A percentile compares a stretch with the other conserved stretches of the same genome.
These are phyloP conservation scores for Discostella stelligera DNA, from an alignment of 352 stramenopile genomes.

Conservation along the genomic window DNA sequence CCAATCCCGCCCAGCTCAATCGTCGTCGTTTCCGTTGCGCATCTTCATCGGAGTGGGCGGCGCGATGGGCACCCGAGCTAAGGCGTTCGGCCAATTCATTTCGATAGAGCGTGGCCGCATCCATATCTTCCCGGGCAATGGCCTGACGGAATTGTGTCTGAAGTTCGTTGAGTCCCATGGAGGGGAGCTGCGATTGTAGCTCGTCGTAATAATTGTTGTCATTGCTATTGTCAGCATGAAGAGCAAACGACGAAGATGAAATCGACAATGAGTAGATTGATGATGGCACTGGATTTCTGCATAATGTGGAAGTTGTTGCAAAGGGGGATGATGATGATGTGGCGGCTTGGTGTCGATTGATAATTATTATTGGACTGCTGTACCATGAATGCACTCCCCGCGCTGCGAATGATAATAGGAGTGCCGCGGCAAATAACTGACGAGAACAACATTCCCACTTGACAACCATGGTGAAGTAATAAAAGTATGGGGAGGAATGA, in stretches of 20 bases:
- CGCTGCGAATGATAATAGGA: too few relatives aligned
- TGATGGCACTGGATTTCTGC: not conserved
- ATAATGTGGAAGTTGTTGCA: not conserved
- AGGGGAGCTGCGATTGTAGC: conserved; percentile 31
- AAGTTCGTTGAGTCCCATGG: conserved; percentile 80
- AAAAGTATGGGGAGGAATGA: too few relatives aligned
- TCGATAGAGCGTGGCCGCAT: conserved; percentile 56
- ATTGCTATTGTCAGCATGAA: not conserved
- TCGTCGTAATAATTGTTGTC: conserved; percentile 17
- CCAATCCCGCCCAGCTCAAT: conserved; percentile 74
- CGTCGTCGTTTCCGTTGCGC: conserved; percentile 26
- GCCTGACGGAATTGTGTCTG: conserved; percentile 74
- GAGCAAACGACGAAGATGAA: not conserved
- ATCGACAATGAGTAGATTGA: too few relatives aligned
- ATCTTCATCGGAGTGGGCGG: conserved; percentile 42
- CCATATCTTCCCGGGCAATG: conserved; percentile 60
- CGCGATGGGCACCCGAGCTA: conserved; percentile 33
- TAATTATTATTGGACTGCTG: not conserved
- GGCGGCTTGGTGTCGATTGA: not conserved
- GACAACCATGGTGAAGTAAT: too few relatives aligned
- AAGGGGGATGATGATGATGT: too few relatives aligned
- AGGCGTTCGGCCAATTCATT: conserved; percentile 66
- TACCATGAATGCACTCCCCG: not conserved
- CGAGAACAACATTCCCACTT: too few relatives aligned
- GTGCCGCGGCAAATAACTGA: too few relatives aligned